phyloP scores from a whole-genome alignment of 495 filamentous ascomycete genomes.

The Penicillium soppii region DNA sequence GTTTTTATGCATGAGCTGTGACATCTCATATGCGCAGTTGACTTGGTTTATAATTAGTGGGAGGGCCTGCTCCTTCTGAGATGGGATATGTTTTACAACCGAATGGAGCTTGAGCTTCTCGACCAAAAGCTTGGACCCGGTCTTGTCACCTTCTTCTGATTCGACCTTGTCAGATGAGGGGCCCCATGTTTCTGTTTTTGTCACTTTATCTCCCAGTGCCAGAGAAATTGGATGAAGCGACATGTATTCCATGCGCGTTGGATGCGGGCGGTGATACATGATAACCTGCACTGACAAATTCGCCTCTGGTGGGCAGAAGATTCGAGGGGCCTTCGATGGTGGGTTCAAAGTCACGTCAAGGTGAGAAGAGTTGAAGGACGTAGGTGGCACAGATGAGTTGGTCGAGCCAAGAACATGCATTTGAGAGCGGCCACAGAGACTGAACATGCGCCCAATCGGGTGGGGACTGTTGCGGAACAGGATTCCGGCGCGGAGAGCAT shows the following conservation, averaged over 20 bases:
- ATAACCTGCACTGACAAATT: constrained; percentile 78
- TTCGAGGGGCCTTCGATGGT: constrained; percentile 58
- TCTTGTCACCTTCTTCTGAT: constrained; percentile 63
- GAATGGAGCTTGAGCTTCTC: constrained; percentile 89
- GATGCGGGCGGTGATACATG: constrained; percentile 82
- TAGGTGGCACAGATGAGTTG: constrained; percentile 55
- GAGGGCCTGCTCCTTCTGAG: constrained; percentile 79
- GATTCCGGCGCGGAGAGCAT: constrained; percentile 79
- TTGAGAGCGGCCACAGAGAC: constrained; percentile 75
- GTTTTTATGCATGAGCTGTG: constrained; percentile 81
- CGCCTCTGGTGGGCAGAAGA: constrained; percentile 65
- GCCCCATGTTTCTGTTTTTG: constrained; percentile 25
- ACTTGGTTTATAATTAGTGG: constrained; percentile 87
- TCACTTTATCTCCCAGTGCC: constrained; percentile 74
- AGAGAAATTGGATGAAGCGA: constrained; percentile 87
- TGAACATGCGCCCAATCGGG: constrained; percentile 75
- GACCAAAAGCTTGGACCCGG: constrained; percentile 61
- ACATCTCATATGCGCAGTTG: constrained; percentile 92
- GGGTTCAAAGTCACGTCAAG: constrained; percentile 65
- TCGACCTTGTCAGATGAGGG: constrained; percentile 31
- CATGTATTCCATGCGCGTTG: constrained; percentile 93
- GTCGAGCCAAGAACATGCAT: constrained; percentile 84
- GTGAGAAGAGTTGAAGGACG: constrained; percentile 64
- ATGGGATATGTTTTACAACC: constrained; percentile 69
- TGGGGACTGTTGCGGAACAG: constrained; percentile 82